Conservation (phyloP, 2,329 filamentous ascomycete species). For the Verticillium nonalfalfae region DNA sequence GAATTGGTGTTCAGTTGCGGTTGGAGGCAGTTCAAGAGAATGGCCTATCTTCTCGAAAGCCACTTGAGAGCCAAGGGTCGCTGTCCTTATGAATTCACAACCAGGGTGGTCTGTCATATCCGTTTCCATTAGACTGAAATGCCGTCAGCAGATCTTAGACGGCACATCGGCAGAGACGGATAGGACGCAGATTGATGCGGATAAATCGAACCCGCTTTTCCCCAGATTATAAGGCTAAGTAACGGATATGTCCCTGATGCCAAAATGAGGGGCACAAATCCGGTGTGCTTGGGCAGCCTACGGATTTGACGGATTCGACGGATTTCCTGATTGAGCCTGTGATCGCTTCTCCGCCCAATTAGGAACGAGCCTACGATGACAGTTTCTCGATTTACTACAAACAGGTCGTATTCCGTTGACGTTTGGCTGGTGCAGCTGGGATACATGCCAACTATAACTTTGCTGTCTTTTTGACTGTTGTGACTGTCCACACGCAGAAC, state of each 20-base stretch:
- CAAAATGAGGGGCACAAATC: background rate
- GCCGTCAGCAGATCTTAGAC: background rate
- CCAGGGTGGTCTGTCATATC: background rate
- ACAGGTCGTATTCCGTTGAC: background rate
- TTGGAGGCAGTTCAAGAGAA: too few species aligned
- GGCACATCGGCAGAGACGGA: background rate
- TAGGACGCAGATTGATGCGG: background rate
- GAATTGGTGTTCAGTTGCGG: background rate
- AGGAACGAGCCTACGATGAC: background rate
- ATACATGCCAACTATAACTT: constrained; percentile 1
- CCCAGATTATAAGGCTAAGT: background rate
- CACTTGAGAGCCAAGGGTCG: background rate
- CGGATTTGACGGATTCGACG: background rate
- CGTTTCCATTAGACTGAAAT: background rate
- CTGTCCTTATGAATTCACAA: background rate
- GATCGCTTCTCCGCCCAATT: background rate
- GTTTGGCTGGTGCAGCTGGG: background rate
- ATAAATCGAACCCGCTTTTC: background rate
- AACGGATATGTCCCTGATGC: background rate
- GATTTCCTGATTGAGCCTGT: background rate
- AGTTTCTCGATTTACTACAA: background rate
- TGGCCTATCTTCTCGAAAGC: background rate
- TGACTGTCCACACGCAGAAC: background rate
- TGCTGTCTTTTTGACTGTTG: background rate
- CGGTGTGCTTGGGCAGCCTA: background rate